Evolutionary conservation across 306 rosid genomes (phyloP).

Genomic region (Vigna angularis): DNA sequence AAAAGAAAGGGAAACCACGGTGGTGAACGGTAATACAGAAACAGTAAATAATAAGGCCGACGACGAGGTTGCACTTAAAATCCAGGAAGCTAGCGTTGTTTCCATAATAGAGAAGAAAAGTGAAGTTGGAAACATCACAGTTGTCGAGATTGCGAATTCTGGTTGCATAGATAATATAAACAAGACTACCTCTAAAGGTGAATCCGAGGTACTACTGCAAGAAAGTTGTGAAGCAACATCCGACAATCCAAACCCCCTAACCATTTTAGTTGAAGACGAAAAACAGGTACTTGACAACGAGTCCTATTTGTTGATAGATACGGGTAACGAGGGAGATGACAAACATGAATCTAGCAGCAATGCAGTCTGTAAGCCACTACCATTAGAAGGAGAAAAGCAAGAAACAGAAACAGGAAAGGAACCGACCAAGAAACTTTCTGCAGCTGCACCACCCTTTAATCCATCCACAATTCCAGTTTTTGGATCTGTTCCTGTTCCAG

Average conservation of each 20-base stretch:
- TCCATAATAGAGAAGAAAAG: slow-evolving; percentile 46
- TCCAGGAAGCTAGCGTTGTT: slow-evolving; percentile 43
- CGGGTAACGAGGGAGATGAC: slow-evolving; percentile 51
- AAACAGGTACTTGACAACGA: slow-evolving; percentile 46
- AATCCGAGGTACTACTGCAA: slow-evolving; percentile 46
- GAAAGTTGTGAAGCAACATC: slow-evolving; percentile 43
- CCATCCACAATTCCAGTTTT: slow-evolving; percentile 83
- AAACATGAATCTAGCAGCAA: slow-evolving; percentile 49
- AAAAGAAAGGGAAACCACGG: slow-evolving; percentile 45
- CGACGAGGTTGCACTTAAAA: slow-evolving; percentile 47
- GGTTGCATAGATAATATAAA: slow-evolving; percentile 39
- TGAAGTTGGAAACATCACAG: slow-evolving; percentile 49
- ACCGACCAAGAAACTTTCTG: slow-evolving; percentile 91
- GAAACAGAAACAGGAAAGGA: slow-evolving; percentile 82
- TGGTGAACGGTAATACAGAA: slow-evolving; percentile 45
- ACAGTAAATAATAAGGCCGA: slow-evolving; percentile 45
- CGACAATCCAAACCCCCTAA: slow-evolving; percentile 38
- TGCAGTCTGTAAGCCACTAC: slow-evolving; percentile 42
- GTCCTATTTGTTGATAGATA: slow-evolving; percentile 36
- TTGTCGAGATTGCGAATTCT: slow-evolving; percentile 50
- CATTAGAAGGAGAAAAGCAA: slow-evolving; percentile 70
- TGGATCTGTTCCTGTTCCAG: slow-evolving; percentile 71
- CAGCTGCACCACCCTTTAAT: slow-evolving; percentile 95
- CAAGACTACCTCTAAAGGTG: slow-evolving; percentile 38
- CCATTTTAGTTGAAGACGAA: slow-evolving; percentile 49